phyloP scores from a whole-genome alignment of 2,329 filamentous ascomycete genomes.

The Nemania serpens region DNA sequence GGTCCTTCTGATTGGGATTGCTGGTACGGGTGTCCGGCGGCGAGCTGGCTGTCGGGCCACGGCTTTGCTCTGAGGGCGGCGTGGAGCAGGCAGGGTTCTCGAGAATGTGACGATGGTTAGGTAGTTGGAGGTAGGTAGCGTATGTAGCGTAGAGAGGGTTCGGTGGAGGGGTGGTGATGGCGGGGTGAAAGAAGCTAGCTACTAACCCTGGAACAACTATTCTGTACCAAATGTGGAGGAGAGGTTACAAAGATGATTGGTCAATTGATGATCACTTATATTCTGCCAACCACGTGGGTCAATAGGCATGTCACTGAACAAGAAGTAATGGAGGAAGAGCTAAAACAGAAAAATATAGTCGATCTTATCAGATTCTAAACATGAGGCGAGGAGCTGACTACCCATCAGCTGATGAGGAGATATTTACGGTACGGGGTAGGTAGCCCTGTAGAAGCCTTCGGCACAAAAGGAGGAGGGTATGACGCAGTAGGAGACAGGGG shows the following conservation, averaged over 20 bases:
- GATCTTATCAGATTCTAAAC: neutral
- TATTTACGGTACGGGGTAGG: too few species aligned
- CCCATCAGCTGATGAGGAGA: too few species aligned
- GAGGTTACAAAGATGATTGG: neutral
- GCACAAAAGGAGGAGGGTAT: constrained; percentile 20
- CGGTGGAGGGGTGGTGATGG: constrained; percentile 10
- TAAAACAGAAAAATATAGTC: neutral
- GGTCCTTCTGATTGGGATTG: too few species aligned
- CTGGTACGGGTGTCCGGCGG: too few species aligned
- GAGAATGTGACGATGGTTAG: too few species aligned
- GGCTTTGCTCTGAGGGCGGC: too few species aligned
- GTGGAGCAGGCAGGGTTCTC: too few species aligned
- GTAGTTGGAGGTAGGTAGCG: too few species aligned
- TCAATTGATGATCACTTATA: neutral
- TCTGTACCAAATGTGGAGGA: neutral
- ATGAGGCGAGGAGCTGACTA: constrained; percentile 11
- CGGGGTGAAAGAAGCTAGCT: constrained; percentile 12
- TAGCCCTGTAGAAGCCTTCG: too few species aligned
- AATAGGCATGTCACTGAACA: neutral
- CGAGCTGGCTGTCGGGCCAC: too few species aligned
- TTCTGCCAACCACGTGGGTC: neutral
- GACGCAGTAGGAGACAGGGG: constrained; percentile 23
- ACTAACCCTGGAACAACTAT: too few species aligned
- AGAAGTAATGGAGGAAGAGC: too few species aligned
- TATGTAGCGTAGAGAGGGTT: neutral